Percentiles rank a stretch among this genome's conserved stretches.
Conservation (phyloP, 331 rosid species). For the Cydonia oblonga region DNA sequence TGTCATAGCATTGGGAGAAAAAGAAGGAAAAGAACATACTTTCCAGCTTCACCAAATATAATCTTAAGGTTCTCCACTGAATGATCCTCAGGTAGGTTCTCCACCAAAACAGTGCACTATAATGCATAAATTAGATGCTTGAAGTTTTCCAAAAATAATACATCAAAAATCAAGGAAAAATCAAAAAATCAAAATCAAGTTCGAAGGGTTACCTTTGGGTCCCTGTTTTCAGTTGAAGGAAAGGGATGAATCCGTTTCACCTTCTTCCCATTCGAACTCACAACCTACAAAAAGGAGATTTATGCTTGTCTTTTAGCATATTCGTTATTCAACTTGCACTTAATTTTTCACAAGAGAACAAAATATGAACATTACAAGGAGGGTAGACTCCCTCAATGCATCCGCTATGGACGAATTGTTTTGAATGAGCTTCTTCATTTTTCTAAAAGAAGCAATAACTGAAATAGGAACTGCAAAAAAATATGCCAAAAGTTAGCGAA, state of each 20-base stretch:
- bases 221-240: conserved; percentile 39
- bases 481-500: not conserved
- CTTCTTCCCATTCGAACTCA: conserved; percentile 70
- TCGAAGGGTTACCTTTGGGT: conserved; percentile 53
- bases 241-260: conserved; percentile 71
- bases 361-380: conserved; percentile 46
- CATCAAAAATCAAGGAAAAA: not conserved
- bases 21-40: conserved; percentile 33
- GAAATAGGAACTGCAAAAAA: conserved; percentile 64
- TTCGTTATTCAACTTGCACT: conserved; percentile 5
- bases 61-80: conserved; percentile 59
- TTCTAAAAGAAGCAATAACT: conserved; percentile 70
- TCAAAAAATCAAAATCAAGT: not conserved
- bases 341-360: conserved; percentile 8
- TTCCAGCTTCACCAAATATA: conserved; percentile 80
- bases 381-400: conserved; percentile 73
- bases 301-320: not conserved
- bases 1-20: not conserved
- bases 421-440: conserved; percentile 62
- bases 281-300: conserved; percentile 40
- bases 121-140: conserved; percentile 33
- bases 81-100: conserved; percentile 83
- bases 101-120: conserved; percentile 86
- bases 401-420: conserved; percentile 40
- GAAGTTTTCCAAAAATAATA: not conserved